Percentiles rank a stretch among this genome's conserved stretches.
Conservation (phyloP, 2,329 filamentous ascomycete species). For the Cytospora leucostoma region DNA sequence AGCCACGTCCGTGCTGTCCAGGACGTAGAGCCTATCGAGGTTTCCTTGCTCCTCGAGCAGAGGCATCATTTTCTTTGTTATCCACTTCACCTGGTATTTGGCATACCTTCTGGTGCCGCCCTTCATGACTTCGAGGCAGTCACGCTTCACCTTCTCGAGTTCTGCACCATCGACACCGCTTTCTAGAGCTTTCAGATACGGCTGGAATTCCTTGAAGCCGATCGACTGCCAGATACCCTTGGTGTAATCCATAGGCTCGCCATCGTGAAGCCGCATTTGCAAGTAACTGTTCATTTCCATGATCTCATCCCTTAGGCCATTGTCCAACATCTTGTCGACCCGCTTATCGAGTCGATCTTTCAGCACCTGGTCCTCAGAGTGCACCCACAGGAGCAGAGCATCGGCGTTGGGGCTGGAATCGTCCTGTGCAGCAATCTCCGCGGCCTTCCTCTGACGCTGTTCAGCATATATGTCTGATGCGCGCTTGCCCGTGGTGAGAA, state of each 20-base stretch:
- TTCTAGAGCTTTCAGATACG: constrained; percentile 60
- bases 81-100: constrained; percentile 82
- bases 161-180: constrained; percentile 38
- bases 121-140: constrained; percentile 74
- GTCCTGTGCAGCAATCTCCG: constrained; percentile 28
- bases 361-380: constrained; percentile 69
- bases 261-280: constrained; percentile 41
- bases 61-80: constrained; percentile 77
- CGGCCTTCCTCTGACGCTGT: constrained; percentile 55
- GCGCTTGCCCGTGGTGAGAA: constrained; percentile 73
- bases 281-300: constrained; percentile 47
- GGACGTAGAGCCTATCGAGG: constrained; percentile 66
- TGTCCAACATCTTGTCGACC: constrained; percentile 79
- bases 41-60: constrained; percentile 60
- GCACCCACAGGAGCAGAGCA: constrained; percentile 82
- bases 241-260: constrained; percentile 65
- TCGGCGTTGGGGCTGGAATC: constrained; percentile 34
- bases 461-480: constrained; percentile 87
- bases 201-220: constrained; percentile 87
- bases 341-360: constrained; percentile 71
- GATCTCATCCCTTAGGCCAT: constrained; percentile 53
- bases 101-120: constrained; percentile 86
- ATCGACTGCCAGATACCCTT: constrained; percentile 96
- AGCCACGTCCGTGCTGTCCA: constrained; percentile 74
- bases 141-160: constrained; percentile 56